Evolutionary conservation across 441 rosid genomes (phyloP).

Genomic region (Erodium moschatum): DNA sequence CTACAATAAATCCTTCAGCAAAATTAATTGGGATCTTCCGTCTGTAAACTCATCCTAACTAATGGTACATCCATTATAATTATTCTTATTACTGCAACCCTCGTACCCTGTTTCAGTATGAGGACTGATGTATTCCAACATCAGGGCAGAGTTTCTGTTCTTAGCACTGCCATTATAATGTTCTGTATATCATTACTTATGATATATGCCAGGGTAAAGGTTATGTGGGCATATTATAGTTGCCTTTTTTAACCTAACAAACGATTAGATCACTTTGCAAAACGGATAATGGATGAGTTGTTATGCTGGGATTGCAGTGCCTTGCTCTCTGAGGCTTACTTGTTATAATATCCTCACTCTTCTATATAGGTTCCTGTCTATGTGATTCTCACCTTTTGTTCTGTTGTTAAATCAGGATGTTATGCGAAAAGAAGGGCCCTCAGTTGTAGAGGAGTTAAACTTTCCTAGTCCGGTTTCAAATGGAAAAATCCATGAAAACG

Average conservation of each 20-base stretch:
- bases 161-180: background rate
- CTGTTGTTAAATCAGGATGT: constrained; percentile 27
- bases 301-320: background rate
- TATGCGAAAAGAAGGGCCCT: constrained; percentile 19
- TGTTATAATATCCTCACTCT: background rate
- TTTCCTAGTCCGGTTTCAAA: constrained; percentile 18
- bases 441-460: background rate
- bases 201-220: background rate
- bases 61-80: background rate
- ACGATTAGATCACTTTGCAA: background rate
- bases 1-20: background rate
- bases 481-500: constrained; percentile 28
- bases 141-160: background rate
- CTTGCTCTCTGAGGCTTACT: background rate
- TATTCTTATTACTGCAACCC: background rate
- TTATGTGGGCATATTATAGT: constrained; percentile 2
- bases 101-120: background rate
- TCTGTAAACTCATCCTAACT: background rate
- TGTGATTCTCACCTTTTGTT: background rate
- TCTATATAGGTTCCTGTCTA: background rate
- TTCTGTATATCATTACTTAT: background rate
- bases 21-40: background rate
- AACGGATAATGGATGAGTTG: background rate
- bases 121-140: background rate
- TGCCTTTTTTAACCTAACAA: background rate